Conservation (phyloP, 2,329 filamentous ascomycete species). For the Aspergillus melleus region DNA sequence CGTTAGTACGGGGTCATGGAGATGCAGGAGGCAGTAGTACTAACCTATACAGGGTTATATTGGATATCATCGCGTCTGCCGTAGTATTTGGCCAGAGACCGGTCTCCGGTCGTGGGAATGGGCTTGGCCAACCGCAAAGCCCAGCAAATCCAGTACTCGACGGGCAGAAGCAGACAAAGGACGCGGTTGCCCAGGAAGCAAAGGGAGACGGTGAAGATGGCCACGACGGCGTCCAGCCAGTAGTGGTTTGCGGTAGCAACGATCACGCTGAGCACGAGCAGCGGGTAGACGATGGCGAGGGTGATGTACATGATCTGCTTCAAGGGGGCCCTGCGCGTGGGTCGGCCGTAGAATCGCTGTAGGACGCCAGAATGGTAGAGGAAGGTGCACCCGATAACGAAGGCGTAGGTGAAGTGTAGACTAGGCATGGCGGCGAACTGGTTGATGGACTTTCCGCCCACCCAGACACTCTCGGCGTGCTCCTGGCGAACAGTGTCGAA, state of each 20-base stretch:
- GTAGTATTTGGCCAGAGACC: neutral
- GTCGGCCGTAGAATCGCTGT: conserved; percentile 44
- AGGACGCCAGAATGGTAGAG: conserved; percentile 55
- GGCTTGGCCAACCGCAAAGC: conserved; percentile 54
- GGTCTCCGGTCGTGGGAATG: conserved; percentile 49
- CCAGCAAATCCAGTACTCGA: conserved; percentile 54
- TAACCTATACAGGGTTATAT: neutral
- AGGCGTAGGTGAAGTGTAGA: conserved; percentile 59
- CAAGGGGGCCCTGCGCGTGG: conserved; percentile 41
- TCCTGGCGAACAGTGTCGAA: conserved; percentile 61
- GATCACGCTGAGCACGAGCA: conserved; percentile 53
- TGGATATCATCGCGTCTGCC: neutral
- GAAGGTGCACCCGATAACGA: conserved; percentile 56
- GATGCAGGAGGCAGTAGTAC: neutral
- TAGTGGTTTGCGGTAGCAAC: conserved; percentile 62
- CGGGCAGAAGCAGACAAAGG: conserved; percentile 52
- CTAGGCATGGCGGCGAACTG: conserved; percentile 60
- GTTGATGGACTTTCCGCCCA: conserved; percentile 59
- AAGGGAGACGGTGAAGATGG: conserved; percentile 49
- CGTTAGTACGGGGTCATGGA: neutral
- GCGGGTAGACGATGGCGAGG: conserved; percentile 51
- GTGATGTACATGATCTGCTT: conserved; percentile 48
- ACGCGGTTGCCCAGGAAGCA: conserved; percentile 52
- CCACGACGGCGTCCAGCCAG: conserved; percentile 55
- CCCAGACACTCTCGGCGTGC: conserved; percentile 55